Evolutionary conservation across 208 protist species (phyloP).

Genomic region (Acanthamoeba healyi): DNA sequence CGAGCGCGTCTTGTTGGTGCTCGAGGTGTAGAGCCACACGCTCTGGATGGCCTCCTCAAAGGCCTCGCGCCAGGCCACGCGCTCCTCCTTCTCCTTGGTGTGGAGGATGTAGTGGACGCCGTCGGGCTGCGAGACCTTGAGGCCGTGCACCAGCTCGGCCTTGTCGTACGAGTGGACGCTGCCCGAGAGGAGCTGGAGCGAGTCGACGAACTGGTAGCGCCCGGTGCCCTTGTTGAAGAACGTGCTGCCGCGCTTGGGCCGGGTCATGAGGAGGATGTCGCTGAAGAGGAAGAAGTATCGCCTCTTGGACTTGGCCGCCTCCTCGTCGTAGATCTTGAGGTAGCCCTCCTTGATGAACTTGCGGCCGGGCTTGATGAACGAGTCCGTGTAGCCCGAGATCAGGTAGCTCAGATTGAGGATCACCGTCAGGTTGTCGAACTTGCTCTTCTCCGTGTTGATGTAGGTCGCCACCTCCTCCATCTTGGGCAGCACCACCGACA

Average conservation of each 20-base stretch:
- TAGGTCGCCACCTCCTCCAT: constrained; percentile 67
- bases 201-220: constrained; percentile 49
- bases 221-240: constrained; percentile 49
- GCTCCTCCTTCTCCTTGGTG: neutral
- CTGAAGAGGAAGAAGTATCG: constrained; percentile 60
- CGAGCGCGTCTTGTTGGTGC: neutral
- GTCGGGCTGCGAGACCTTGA: neutral
- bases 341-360: constrained; percentile 53
- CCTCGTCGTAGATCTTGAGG: neutral
- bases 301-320: neutral
- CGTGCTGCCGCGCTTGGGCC: constrained; percentile 29
- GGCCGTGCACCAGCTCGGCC: neutral
- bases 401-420: constrained; percentile 62
- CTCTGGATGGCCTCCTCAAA: constrained; percentile 14
- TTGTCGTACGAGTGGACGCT: neutral
- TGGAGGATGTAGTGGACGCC: neutral
- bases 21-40: neutral
- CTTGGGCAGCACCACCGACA: neutral
- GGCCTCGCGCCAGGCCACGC: neutral
- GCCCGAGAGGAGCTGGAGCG: neutral
- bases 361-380: constrained; percentile 41
- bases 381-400: constrained; percentile 20
- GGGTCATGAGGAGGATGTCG: constrained; percentile 43
- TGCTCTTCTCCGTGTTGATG: constrained; percentile 74
- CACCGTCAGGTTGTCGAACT: constrained; percentile 67